Conservation (phyloP, 148 eudicot species). For the Euryodendron excelsum region DNA sequence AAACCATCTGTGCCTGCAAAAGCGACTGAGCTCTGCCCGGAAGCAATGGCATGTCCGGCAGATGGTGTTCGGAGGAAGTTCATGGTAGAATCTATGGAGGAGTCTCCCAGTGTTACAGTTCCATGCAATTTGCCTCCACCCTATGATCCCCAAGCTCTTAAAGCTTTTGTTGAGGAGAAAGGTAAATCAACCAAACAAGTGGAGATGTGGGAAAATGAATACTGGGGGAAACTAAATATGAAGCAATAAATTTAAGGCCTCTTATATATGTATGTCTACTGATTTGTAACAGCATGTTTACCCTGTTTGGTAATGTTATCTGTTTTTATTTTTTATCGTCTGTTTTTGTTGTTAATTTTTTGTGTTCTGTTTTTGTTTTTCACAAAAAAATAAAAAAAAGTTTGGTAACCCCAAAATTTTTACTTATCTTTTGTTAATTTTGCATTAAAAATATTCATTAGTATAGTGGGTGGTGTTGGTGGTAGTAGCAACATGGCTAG, state of each 20-base stretch:
- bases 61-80: slow-evolving; percentile 36
- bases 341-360: no score
- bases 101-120: slow-evolving; percentile 26
- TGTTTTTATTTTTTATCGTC: no score
- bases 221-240: slow-evolving; percentile 25
- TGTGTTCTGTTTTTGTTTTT: no score
- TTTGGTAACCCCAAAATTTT: no score
- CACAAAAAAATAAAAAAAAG: no score
- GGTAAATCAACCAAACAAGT: slow-evolving; percentile 41
- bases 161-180: slow-evolving; percentile 26
- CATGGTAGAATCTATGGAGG: slow-evolving; percentile 43
- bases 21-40: slow-evolving; percentile 45
- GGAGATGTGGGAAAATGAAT: slow-evolving; percentile 50
- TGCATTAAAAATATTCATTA: no score
- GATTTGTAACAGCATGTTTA: no score
- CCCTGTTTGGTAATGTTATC: no score
- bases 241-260: not conserved
- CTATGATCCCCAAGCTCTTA: slow-evolving; percentile 32
- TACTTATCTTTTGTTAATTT: no score
- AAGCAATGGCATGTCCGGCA: slow-evolving; percentile 41
- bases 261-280: no score
- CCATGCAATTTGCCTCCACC: slow-evolving; percentile 53
- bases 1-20: slow-evolving; percentile 41
- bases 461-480: no score
- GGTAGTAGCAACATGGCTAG: no score